Percentiles rank a stretch among this genome's conserved stretches.
These are phyloP conservation scores for Tylopilus plumbeoviolaceoides DNA, from an alignment of 768 basidiomycete genomes.

Conservation along the genomic window DNA sequence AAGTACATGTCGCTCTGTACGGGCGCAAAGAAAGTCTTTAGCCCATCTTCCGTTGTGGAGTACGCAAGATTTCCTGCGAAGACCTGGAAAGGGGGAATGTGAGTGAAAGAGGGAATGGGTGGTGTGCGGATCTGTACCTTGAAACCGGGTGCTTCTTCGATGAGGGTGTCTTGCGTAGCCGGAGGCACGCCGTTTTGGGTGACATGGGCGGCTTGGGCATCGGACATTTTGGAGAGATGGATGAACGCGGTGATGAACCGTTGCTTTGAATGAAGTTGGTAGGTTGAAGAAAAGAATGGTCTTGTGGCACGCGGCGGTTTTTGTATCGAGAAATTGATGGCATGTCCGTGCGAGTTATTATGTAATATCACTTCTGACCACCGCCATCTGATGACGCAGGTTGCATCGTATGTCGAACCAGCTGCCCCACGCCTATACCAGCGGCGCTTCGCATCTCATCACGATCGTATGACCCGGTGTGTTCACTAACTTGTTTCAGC, in stretches of 20 bases:
- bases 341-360: slow-evolving; percentile 26
- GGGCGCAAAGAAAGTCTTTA: slow-evolving; percentile 90
- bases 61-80: slow-evolving; percentile 79
- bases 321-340: slow-evolving; percentile 28
- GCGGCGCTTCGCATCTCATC: slow-evolving; percentile 41
- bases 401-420: slow-evolving; percentile 51
- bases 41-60: slow-evolving; percentile 89
- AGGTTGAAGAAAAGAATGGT: slow-evolving; percentile 57
- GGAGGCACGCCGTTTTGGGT: slow-evolving; percentile 81
- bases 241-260: slow-evolving; percentile 55
- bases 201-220: slow-evolving; percentile 83
- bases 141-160: slow-evolving; percentile 74
- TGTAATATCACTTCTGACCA: slow-evolving; percentile 11
- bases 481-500: too few relatives aligned
- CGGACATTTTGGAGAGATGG: slow-evolving; percentile 71
- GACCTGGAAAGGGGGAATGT: too few relatives aligned
- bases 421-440: slow-evolving; percentile 79
- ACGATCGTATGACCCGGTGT: too few relatives aligned
- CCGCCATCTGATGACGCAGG: slow-evolving; percentile 47
- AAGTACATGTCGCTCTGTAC: slow-evolving; percentile 85
- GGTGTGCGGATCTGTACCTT: slow-evolving; percentile 49
- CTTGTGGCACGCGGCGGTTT: slow-evolving; percentile 30
- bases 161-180: slow-evolving; percentile 60
- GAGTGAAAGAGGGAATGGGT: too few relatives aligned
- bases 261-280: slow-evolving; percentile 48